Evolutionary conservation across 805 yeast species (phyloP).

Genomic region (Danielia oregonensis): DNA sequence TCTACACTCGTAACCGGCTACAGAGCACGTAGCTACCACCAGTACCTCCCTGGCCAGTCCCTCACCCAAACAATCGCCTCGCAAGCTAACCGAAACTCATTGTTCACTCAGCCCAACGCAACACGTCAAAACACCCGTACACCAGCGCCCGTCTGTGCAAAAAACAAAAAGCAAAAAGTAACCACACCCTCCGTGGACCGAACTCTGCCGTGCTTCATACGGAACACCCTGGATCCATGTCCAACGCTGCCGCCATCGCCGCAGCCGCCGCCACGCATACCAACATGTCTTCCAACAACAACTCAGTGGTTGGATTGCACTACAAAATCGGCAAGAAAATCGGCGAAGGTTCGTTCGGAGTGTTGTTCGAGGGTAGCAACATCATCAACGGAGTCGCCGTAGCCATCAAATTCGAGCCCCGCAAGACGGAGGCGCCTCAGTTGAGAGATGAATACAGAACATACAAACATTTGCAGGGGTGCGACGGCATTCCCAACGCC

Average conservation of each 20-base stretch:
- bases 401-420: constrained; percentile 78
- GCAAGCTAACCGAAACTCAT: too few species aligned
- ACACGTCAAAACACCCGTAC: too few species aligned
- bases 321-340: constrained; percentile 79
- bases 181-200: too few species aligned
- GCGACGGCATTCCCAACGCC: constrained; percentile 76
- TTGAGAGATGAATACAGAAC: constrained; percentile 78
- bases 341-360: constrained; percentile 87
- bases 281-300: constrained; percentile 24
- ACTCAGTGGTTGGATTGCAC: constrained; percentile 57
- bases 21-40: too few species aligned
- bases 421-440: constrained; percentile 82
- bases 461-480: constrained; percentile 64
- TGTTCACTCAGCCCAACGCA: too few species aligned
- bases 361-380: constrained; percentile 77
- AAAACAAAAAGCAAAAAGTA: too few species aligned
- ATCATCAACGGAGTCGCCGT: constrained; percentile 62
- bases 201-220: too few species aligned
- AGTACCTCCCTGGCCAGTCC: too few species aligned
- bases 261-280: constrained; percentile 36
- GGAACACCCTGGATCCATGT: too few species aligned
- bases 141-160: too few species aligned
- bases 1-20: too few species aligned
- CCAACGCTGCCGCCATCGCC: constrained; percentile 38
- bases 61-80: too few species aligned